Evolutionary conservation across 2,329 filamentous ascomycete species (phyloP).

Genomic region (Penicillium sp.): DNA sequence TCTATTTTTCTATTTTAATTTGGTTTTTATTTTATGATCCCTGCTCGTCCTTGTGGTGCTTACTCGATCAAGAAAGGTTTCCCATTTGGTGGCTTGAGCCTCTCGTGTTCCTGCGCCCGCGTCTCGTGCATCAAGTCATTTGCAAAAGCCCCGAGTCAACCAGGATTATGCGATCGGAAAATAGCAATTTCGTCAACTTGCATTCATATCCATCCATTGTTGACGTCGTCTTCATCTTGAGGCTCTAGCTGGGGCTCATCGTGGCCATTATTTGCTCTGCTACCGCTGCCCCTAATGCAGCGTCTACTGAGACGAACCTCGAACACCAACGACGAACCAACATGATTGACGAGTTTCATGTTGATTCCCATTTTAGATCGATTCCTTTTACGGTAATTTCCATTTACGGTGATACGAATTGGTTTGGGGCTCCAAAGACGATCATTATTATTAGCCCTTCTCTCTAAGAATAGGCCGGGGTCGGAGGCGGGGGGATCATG

Average conservation of each 20-base stretch:
- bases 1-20: neutral
- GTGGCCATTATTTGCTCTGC: conserved; percentile 13
- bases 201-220: conserved; percentile 7
- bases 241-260: neutral
- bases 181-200: conserved; percentile 6
- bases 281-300: conserved; percentile 14
- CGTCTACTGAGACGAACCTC: conserved; percentile 17
- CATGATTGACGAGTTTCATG: neutral
- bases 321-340: conserved; percentile 6
- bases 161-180: neutral
- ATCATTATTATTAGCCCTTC: neutral
- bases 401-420: conserved; percentile 9
- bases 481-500: neutral
- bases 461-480: conserved; percentile 14
- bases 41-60: neutral
- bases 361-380: neutral
- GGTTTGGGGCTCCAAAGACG: neutral
- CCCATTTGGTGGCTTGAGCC: conserved; percentile 18
- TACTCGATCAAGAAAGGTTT: neutral
- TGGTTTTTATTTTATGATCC: neutral
- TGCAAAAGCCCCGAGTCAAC: neutral
- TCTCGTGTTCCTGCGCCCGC: conserved; percentile 23
- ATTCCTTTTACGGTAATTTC: neutral
- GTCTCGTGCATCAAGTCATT: conserved; percentile 20
- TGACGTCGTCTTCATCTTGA: conserved; percentile 2